These are phyloP conservation scores for Nelumbo lutea DNA, from an alignment of 164 flowering plant species.

Conservation along the genomic window DNA sequence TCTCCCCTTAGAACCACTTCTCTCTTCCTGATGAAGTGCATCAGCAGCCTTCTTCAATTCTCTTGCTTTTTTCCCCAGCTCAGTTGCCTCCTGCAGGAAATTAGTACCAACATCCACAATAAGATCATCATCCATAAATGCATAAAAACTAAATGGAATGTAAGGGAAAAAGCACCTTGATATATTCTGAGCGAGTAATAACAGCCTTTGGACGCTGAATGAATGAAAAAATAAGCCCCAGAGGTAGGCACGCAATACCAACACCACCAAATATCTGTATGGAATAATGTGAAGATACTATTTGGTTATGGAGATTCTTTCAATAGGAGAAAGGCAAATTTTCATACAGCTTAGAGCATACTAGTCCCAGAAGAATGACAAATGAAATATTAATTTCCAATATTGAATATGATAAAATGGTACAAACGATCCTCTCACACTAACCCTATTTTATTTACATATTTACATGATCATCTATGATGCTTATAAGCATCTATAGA, in stretches of 20 bases:
- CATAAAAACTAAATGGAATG: not conserved
- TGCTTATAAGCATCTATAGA: too few species aligned
- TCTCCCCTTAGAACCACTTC: slow-evolving; percentile 87
- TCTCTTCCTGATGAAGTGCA: slow-evolving; percentile 94
- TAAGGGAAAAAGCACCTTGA: slow-evolving; percentile 52
- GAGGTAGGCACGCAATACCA: slow-evolving; percentile 69
- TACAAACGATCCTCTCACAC: not conserved
- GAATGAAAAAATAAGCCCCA: slow-evolving; percentile 67
- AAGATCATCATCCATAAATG: slow-evolving; percentile 2
- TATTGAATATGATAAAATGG: not conserved
- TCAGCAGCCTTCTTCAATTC: slow-evolving; percentile 94
- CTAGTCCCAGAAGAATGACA: not conserved
- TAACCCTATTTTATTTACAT: not conserved
- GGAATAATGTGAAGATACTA: not conserved
- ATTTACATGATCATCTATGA: too few species aligned
- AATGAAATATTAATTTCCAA: not conserved
- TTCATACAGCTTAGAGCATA: too few species aligned
- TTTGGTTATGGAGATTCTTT: not conserved
- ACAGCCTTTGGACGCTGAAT: slow-evolving; percentile 77
- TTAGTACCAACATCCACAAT: not conserved
- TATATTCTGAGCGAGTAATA: slow-evolving; percentile 90
- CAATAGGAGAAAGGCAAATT: not conserved
- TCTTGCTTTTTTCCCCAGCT: slow-evolving; percentile 84
- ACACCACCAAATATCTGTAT: slow-evolving; percentile 76
- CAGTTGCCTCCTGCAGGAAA: slow-evolving; percentile 85